Evolutionary conservation across 176 grass and related monocot genomes (phyloP), one percentile per base, ranked within the genome.

Genomic region (Oryza officinalis): DNA sequence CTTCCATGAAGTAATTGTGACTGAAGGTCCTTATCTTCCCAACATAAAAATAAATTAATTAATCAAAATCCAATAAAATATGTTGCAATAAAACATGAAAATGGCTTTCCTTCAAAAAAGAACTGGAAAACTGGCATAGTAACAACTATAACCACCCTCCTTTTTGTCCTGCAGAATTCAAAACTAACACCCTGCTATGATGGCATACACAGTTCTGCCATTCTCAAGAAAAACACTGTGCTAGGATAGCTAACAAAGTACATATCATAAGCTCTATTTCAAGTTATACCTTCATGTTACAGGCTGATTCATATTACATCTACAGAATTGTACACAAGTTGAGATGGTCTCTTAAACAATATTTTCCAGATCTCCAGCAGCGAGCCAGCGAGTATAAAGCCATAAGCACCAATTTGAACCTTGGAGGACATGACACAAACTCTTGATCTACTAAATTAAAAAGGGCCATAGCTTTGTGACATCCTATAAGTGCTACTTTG

Each of bases 1-100:
- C 76, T 23, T 80, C 37, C 3, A 22, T 82, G 83, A 76, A 92
- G 72, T 89, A 94, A 52, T 85, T 88, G 82, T 96, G 91, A 23
- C 80, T 84, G 27, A 93, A 93, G 67, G 60, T 81, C 44, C 91
- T 88, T 77, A 63, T 67, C 94, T 96, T 79, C 31, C 68, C 65
- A 69, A 81, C 15, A 88, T 52, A 15, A 47, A 79, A 66, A 47
- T 3, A 57, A 57, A 38, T 37, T 59, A n/a, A 52, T 63, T 10
- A 85, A 38, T 81, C 12, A 9, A 79, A 64, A 49, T 67, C 9
- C 63, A 60, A 47, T 65, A 30, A 65, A 74, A 52, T 75, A 66
- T 44, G 52, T 43, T 74, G 45, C 8, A 65, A 81, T 27, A 75
- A 64, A 69, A 47, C 14, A 72, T 6, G 41, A 70, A 31, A 72